Evolutionary conservation across 164 flowering plant genomes (phyloP), one percentile per base, ranked within the genome.

Genomic region (Santalum album): DNA sequence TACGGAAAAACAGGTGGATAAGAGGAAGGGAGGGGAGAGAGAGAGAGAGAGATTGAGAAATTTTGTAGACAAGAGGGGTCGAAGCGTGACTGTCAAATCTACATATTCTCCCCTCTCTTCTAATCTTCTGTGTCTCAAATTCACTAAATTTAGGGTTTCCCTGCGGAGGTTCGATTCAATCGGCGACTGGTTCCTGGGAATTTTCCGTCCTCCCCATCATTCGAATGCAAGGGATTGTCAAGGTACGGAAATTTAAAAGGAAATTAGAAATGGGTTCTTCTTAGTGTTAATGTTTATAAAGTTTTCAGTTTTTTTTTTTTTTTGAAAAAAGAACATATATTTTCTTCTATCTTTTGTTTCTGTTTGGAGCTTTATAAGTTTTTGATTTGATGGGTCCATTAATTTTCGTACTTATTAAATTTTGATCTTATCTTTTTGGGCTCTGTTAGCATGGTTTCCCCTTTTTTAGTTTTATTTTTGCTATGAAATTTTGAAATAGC

Each of bases 221-320:
- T 29, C 34, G 60, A 67, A 71, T 74, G 72, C 57, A 59, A 59
- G 75, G 58, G 73, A 69, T 77, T 67, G 69, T 68, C 72, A 56
- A 79, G 88, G 84, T 79, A 67, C 54, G 66, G 39, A 25, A 22
- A 17, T 12, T 15, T 19, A 21, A 25, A 22, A 29, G 34, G 9
- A 29, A 29, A 29, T 29, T 29, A 29, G 9, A 29, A 29, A 29
- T 4, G 4, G 34, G 34, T 4, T 29, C 34, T 4, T 1, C 19
- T 34, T 47, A 17, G 19, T 3, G 44, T 2, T 16, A n/a, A 45
- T 12, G 25, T 42, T 7, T 25, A n/a, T 59, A 7, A 25, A 16
- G 21, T 14, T 16, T 2, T 24, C 10, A 18, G 20, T 39, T n/a
- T n/a, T n/a, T n/a, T n/a, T n/a, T n/a, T n/a, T n/a, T n/a, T n/a